phyloP scores from a whole-genome alignment of 139 green algal genomes.

The Astrephomene gubernaculifera region DNA sequence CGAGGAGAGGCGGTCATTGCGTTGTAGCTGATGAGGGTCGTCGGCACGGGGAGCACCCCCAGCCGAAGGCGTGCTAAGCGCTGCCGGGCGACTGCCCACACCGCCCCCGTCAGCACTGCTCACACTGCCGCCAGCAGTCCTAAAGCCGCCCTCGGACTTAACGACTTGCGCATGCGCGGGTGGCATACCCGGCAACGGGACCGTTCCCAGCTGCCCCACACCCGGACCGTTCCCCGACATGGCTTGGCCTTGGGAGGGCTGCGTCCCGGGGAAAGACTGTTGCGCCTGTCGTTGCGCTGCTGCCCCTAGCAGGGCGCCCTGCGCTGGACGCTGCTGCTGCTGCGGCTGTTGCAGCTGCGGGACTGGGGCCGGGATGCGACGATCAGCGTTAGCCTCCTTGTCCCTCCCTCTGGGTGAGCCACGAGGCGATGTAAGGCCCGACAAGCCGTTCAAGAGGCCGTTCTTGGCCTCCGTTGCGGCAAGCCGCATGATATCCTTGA shows the following conservation, averaged over 20 bases:
- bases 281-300: background rate
- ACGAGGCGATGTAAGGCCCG: constrained; percentile 4
- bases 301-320: background rate
- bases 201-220: background rate
- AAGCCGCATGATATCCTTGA: constrained; percentile 22
- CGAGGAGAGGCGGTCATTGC: background rate
- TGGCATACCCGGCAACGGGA: constrained; percentile 14
- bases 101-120: background rate
- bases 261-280: too few species aligned
- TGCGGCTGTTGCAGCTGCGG: background rate
- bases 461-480: constrained; percentile 32
- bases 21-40: background rate
- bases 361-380: background rate
- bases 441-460: background rate
- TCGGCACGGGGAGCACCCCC: background rate
- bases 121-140: background rate
- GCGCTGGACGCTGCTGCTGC: background rate
- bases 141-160: too few species aligned
- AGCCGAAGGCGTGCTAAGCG: background rate
- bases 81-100: background rate
- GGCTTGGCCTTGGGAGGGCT: too few species aligned
- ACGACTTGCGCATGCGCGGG: background rate
- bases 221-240: too few species aligned
- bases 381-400: background rate
- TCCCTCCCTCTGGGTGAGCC: constrained; percentile 2